phyloP scores from a whole-genome alignment of 768 basidiomycete species.

The Naematelia aurantialba region DNA sequence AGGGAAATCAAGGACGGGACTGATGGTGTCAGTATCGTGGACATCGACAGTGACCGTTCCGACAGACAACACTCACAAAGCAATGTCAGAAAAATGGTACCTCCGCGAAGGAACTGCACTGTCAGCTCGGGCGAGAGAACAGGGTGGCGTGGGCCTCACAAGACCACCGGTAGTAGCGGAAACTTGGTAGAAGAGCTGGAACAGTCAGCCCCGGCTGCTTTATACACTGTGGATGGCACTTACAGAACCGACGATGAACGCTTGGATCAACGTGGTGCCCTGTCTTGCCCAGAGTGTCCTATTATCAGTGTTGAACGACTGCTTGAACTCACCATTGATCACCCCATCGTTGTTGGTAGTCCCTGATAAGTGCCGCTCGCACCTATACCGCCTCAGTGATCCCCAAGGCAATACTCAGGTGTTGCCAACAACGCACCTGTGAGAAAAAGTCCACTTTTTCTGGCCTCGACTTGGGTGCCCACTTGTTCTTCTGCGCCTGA shows the following conservation, averaged over 20 bases:
- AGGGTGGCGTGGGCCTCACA: conserved; percentile 1
- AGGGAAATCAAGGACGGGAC: conserved; percentile 30
- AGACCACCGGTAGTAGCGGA: conserved; percentile 60
- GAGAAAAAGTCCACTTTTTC: conserved; percentile 32
- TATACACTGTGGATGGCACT: background rate
- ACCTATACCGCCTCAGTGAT: background rate
- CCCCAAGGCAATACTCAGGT: background rate
- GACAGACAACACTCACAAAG: conserved; percentile 23
- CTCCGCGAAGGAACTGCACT: conserved; percentile 64
- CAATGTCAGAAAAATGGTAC: conserved; percentile 69
- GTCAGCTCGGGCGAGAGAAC: background rate
- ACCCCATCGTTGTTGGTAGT: conserved; percentile 42
- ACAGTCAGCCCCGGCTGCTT: background rate
- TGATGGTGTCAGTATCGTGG: background rate
- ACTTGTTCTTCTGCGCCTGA: conserved; percentile 30
- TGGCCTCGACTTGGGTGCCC: conserved; percentile 25
- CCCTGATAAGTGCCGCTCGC: conserved; percentile 32
- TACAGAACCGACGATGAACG: conserved; percentile 59
- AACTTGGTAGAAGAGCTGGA: conserved; percentile 58
- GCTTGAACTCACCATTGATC: conserved; percentile 28
- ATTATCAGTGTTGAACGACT: background rate
- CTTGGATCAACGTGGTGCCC: conserved; percentile 51
- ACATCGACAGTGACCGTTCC: background rate
- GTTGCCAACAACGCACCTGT: conserved; percentile 26
- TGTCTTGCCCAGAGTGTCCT: conserved; percentile 41